Conservation (phyloP, 2,329 filamentous ascomycete species). For the Ophiostoma pallidulum region DNA sequence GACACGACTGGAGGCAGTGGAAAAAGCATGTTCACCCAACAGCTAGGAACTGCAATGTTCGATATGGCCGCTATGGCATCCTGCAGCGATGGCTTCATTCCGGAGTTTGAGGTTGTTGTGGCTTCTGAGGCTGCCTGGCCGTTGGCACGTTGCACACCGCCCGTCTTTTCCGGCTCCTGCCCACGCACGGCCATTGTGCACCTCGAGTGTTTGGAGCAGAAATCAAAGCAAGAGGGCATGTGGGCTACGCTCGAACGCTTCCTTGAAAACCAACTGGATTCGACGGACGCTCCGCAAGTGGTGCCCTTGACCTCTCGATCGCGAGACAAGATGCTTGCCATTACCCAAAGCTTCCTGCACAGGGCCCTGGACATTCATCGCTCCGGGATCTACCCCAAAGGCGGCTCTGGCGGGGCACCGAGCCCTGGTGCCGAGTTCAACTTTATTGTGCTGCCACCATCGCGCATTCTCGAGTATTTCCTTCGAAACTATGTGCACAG, state of each 20-base stretch:
- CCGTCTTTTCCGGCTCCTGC: constrained; percentile 34
- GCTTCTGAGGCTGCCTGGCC: constrained; percentile 42
- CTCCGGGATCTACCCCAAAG: constrained; percentile 29
- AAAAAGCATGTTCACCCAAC: background rate
- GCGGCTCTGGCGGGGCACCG: constrained; percentile 32
- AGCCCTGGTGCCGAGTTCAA: constrained; percentile 34
- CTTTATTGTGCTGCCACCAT: constrained; percentile 57
- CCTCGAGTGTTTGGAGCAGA: constrained; percentile 40
- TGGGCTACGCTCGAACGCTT: constrained; percentile 37
- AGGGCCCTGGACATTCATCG: constrained; percentile 61
- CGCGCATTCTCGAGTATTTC: constrained; percentile 58
- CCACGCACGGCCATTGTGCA: constrained; percentile 42
- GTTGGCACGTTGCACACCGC: constrained; percentile 40
- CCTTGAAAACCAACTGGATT: constrained; percentile 27
- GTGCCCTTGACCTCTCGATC: constrained; percentile 39
- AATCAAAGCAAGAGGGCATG: constrained; percentile 37
- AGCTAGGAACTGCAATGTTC: constrained; percentile 12
- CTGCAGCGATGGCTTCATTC: constrained; percentile 24
- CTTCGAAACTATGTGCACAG: constrained; percentile 56
- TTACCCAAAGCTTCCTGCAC: constrained; percentile 60
- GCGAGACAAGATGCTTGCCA: constrained; percentile 60
- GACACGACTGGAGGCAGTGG: background rate
- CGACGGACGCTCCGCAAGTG: constrained; percentile 31
- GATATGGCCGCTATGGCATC: constrained; percentile 21
- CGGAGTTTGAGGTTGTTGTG: constrained; percentile 38